A percentile compares a stretch with the other conserved stretches of the same genome.
Evolutionary conservation across 1,284 basidiomycete species (phyloP).

Genomic region (Malassezia obtusa): DNA sequence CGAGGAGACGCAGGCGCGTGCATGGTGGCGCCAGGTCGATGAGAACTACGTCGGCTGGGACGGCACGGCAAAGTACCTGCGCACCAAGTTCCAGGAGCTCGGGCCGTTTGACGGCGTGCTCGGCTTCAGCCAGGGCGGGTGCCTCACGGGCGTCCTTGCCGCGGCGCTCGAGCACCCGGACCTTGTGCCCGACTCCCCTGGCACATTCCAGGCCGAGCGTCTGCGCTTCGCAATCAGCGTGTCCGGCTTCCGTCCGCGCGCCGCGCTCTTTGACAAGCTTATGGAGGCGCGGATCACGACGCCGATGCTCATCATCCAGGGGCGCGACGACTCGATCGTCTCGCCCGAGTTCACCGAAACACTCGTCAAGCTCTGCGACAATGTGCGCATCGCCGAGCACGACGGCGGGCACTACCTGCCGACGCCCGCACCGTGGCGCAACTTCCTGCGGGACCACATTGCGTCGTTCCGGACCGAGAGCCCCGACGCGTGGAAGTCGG

Average conservation of each 20-base stretch:
- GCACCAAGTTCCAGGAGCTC: conserved; percentile 23
- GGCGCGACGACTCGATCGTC: conserved; percentile 16
- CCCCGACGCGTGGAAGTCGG: background rate
- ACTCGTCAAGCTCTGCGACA: conserved; percentile 25
- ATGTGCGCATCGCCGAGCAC: conserved; percentile 39
- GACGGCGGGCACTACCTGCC: conserved; percentile 44
- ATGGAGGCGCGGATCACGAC: conserved; percentile 32
- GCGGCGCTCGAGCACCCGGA: conserved; percentile 38
- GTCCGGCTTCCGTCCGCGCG: conserved; percentile 37
- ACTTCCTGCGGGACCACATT: conserved; percentile 41
- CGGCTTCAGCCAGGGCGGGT: conserved; percentile 42
- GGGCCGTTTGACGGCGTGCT: conserved; percentile 44
- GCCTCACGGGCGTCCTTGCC: conserved; percentile 31
- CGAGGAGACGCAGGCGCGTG: conserved; percentile 42
- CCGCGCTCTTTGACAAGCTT: conserved; percentile 25
- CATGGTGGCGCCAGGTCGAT: conserved; percentile 40
- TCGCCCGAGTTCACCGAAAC: conserved; percentile 27
- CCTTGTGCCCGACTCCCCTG: conserved; percentile 21
- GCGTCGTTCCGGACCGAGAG: conserved; percentile 18
- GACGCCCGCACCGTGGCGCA: conserved; percentile 41
- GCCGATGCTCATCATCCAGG: conserved; percentile 35
- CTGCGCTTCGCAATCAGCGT: conserved; percentile 40
- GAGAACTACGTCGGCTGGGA: conserved; percentile 33
- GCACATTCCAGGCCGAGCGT: conserved; percentile 22
- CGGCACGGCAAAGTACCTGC: conserved; percentile 31